phyloP scores from a whole-genome alignment of 192 early-diverging fungal genomes.

The Backusella liffmaniae region DNA sequence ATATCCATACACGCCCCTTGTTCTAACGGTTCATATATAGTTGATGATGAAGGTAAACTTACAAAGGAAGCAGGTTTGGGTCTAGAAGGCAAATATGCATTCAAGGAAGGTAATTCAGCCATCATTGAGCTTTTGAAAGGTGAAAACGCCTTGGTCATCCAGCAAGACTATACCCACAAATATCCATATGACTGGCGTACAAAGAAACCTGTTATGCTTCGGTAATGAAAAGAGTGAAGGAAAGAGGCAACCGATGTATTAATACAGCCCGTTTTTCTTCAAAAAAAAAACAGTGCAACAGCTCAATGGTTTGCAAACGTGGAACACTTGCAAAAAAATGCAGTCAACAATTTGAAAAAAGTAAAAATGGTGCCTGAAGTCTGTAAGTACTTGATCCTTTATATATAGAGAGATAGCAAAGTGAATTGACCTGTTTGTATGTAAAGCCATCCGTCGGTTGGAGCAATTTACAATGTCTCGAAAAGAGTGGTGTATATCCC shows the following conservation, averaged over 20 bases:
- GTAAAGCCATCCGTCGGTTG: constrained; percentile 49
- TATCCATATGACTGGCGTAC: constrained; percentile 88
- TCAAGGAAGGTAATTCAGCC: constrained; percentile 54
- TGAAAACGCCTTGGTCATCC: constrained; percentile 43
- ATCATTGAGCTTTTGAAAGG: constrained; percentile 54
- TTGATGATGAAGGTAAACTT: constrained; percentile 66
- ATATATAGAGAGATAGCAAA: background rate
- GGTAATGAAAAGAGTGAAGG: constrained; percentile 10
- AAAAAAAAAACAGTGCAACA: constrained; percentile 55
- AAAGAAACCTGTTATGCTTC: constrained; percentile 75
- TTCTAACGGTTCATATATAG: constrained; percentile 15
- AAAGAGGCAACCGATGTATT: background rate
- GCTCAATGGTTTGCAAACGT: constrained; percentile 85
- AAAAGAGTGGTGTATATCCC: constrained; percentile 83
- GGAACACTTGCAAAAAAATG: constrained; percentile 57
- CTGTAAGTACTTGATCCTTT: constrained; percentile 25
- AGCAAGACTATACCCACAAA: constrained; percentile 61
- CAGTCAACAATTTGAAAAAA: constrained; percentile 50
- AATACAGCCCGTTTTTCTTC: background rate
- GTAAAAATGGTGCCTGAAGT: constrained; percentile 62
- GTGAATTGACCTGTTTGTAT: background rate
- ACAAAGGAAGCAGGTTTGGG: constrained; percentile 62
- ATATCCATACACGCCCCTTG: background rate
- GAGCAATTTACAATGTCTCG: constrained; percentile 65
- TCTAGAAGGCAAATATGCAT: constrained; percentile 61